Conservation (phyloP, 768 basidiomycete genomes). For the Rhodotorula babjevae region DNA sequence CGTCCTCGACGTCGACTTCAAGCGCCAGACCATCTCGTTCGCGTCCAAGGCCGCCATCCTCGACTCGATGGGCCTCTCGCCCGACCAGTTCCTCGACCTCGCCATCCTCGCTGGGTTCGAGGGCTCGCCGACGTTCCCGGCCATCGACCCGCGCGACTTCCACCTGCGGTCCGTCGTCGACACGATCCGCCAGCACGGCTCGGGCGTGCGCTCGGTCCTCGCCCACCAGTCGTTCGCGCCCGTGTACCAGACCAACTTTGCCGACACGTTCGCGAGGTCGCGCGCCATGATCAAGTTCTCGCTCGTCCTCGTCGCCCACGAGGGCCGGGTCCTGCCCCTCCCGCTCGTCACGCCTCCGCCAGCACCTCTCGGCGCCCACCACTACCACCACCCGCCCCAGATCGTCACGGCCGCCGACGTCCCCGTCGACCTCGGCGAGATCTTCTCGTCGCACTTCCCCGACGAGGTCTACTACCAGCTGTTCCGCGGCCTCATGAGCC, state of each 20-base stretch:
- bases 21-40: slow-evolving; percentile 66
- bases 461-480: slow-evolving; percentile 96
- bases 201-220: slow-evolving; percentile 56
- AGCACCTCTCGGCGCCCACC: slow-evolving; percentile 11
- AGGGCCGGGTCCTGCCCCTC: slow-evolving; percentile 49
- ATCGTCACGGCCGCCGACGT: slow-evolving; percentile 76
- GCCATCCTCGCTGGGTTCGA: slow-evolving; percentile 88
- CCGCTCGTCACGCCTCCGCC: slow-evolving; percentile 55
- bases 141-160: slow-evolving; percentile 45
- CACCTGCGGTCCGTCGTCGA: slow-evolving; percentile 43
- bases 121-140: slow-evolving; percentile 54
- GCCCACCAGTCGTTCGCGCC: slow-evolving; percentile 70
- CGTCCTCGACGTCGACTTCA: slow-evolving; percentile 80
- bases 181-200: slow-evolving; percentile 32
- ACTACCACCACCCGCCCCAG: slow-evolving; percentile 43
- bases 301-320: slow-evolving; percentile 79
- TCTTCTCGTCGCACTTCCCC: slow-evolving; percentile 88
- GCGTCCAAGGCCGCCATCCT: slow-evolving; percentile 74
- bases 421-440: slow-evolving; percentile 83
- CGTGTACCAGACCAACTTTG: slow-evolving; percentile 70
- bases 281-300: slow-evolving; percentile 88
- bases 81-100: slow-evolving; percentile 93
- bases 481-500: slow-evolving; percentile 80
- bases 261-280: slow-evolving; percentile 80
- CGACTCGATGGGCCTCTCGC: slow-evolving; percentile 59